phyloP scores from a whole-genome alignment of 805 yeast genomes.

The Candida qinlingensis region DNA sequence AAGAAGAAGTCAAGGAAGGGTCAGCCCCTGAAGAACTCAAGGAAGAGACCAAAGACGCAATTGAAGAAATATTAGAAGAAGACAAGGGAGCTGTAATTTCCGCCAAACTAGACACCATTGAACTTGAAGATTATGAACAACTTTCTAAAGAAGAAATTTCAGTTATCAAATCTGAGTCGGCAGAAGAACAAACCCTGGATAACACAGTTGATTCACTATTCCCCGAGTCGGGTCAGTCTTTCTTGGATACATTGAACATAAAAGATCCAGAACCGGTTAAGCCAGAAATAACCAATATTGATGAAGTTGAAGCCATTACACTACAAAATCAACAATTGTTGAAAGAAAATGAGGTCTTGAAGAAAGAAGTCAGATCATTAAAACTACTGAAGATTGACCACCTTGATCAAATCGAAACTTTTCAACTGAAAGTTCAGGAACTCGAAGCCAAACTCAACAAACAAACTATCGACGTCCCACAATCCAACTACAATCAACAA shows the following conservation, averaged over 20 bases:
- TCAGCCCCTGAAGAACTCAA: neutral
- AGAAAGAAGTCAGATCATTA: conserved; percentile 32
- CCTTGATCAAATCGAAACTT: conserved; percentile 29
- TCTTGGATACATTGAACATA: conserved; percentile 23
- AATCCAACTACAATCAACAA: conserved; percentile 10
- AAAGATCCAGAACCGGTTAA: conserved; percentile 21
- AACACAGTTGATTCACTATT: conserved; percentile 13
- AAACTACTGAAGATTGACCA: conserved; percentile 32
- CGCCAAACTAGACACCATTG: neutral
- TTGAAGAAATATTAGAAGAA: conserved; percentile 1
- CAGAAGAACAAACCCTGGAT: neutral
- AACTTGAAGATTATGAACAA: conserved; percentile 8
- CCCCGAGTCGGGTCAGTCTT: conserved; percentile 20
- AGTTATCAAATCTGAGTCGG: neutral
- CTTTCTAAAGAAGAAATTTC: neutral
- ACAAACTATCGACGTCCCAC: conserved; percentile 22
- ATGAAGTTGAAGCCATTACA: neutral
- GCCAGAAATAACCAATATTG: conserved; percentile 1
- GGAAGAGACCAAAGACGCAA: conserved; percentile 4
- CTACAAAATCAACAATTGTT: conserved; percentile 16
- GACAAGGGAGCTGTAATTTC: neutral
- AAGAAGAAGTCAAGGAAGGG: conserved; percentile 6
- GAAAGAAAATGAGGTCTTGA: conserved; percentile 28
- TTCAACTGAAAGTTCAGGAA: conserved; percentile 24
- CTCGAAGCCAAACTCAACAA: conserved; percentile 18